Percentiles rank a stretch among this genome's conserved stretches.
These are phyloP conservation scores for Moricandia arvensis DNA, from an alignment of 345 rosid genomes.

Conservation along the genomic window DNA sequence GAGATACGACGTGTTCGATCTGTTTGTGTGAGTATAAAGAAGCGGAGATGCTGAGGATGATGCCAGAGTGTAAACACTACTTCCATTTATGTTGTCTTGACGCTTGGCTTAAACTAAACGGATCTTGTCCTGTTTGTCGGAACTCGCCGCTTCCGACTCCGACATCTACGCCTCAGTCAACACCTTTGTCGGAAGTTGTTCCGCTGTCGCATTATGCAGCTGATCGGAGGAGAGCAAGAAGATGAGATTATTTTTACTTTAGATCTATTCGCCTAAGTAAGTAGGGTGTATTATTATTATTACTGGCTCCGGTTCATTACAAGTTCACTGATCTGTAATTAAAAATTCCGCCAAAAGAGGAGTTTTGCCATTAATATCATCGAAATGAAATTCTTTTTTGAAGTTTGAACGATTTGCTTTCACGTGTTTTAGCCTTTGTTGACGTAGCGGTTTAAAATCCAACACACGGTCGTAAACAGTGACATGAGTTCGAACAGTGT, in stretches of 20 bases:
- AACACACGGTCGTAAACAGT: not conserved
- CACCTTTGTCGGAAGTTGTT: conserved; percentile 92
- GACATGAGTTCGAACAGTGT: conserved; percentile 8
- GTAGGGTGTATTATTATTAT: conserved; percentile 31
- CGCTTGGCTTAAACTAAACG: conserved; percentile 95
- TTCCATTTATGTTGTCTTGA: conserved; percentile 83
- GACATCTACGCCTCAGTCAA: conserved; percentile 72
- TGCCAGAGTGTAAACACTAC: conserved; percentile 94
- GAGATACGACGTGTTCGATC: conserved; percentile 72
- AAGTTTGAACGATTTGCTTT: conserved; percentile 4
- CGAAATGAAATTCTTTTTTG: conserved; percentile 14
- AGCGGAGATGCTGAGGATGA: conserved; percentile 93
- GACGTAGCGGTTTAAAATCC: conserved; percentile 10
- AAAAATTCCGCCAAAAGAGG: conserved; percentile 8
- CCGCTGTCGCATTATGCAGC: conserved; percentile 91
- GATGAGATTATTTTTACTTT: conserved; percentile 32
- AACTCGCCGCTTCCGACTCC: conserved; percentile 89
- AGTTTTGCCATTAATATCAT: conserved; percentile 29
- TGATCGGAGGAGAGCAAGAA: conserved; percentile 66
- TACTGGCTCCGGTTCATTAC: conserved; percentile 17
- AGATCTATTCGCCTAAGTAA: conserved; percentile 23
- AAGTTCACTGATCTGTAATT: conserved; percentile 37
- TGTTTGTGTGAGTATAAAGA: conserved; percentile 92
- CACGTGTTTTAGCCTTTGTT: not conserved
- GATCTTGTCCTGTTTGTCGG: conserved; percentile 97